A percentile compares a stretch with the other conserved stretches of the same genome.
Evolutionary conservation across 2,329 filamentous ascomycete species (phyloP).

Genomic region (Monosporascus sp.): DNA sequence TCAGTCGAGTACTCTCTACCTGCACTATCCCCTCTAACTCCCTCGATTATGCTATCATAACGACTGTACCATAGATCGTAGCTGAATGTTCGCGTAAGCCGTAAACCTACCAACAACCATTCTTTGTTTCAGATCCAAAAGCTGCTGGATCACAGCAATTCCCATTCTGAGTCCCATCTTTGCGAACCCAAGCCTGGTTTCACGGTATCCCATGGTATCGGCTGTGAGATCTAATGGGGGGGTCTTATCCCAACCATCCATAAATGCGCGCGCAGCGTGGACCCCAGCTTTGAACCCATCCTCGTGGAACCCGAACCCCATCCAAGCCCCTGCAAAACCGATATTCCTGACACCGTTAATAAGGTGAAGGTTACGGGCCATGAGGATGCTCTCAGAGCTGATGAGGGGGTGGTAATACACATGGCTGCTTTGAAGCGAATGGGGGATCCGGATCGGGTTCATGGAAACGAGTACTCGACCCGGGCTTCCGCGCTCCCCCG

Average conservation of each 20-base stretch:
- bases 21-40: too few species aligned
- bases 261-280: not conserved
- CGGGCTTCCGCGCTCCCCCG: not conserved
- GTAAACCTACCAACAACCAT: too few species aligned
- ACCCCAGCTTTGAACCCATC: not conserved
- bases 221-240: too few species aligned
- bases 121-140: too few species aligned
- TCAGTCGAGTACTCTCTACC: too few species aligned
- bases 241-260: not conserved
- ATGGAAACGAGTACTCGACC: not conserved
- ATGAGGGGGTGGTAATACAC: not conserved
- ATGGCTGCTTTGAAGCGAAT: not conserved
- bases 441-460: not conserved
- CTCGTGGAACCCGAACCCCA: constrained; percentile 1
- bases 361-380: not conserved
- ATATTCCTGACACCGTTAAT: not conserved
- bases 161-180: too few species aligned
- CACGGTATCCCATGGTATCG: too few species aligned
- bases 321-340: not conserved
- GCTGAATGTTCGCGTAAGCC: too few species aligned
- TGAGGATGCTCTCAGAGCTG: not conserved
- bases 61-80: too few species aligned
- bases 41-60: too few species aligned
- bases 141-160: too few species aligned
- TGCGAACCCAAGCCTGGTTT: too few species aligned